Evolutionary conservation across 2,329 filamentous ascomycete species (phyloP), one percentile per base, ranked within the genome.

Genomic region (Cryphonectria nitschkei): DNA sequence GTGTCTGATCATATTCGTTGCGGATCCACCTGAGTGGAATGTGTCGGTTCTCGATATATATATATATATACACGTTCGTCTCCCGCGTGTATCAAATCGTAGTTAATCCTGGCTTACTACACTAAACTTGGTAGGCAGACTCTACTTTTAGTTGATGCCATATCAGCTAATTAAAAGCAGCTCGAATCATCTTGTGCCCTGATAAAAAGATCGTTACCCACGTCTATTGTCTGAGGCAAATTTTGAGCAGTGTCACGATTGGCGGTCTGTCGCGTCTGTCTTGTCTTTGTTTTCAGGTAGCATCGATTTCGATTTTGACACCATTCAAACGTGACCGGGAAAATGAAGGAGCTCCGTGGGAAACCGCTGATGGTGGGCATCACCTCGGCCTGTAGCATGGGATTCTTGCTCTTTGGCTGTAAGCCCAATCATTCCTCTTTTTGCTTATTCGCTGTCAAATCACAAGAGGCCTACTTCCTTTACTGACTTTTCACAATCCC

Each of bases 401-500:
- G 68, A 14, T 70, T 70, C 19, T 46, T 70, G 63, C 68, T 70
- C 41, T 70, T 70, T 61, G 63, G 68, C 50, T 70, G 68, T 70
- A n/a, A 66, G 68, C 16, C 22, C 26, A n/a, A 26, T 11, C 34
- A 56, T 14, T 39, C 14, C 13, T 22, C 37, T 13, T 29, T 63
- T 32, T 41, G 16, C 43, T 8, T 29, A 0, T 43, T 34, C 8
- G 16, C 29, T 22, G 26, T 56, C 6, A 0, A 0, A 41, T 14
- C 60, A 11, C 26, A 11, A 14, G 16, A 29, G 9, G 11, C 2
- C 3, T 39, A 8, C 6, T 41, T 60, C 13, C 32, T 14, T 32
- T 63, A 26, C 34, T 65, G 37, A 52, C 41, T 11, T 46, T n/a
- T 26, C 13, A 39, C 22, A 9, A 41, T 11, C 34, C 9, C 8